A percentile compares a stretch with the other conserved stretches of the same genome.
Evolutionary conservation across 2,329 filamentous ascomycete genomes (phyloP).

Genomic region (Harringtonia lauricola): DNA sequence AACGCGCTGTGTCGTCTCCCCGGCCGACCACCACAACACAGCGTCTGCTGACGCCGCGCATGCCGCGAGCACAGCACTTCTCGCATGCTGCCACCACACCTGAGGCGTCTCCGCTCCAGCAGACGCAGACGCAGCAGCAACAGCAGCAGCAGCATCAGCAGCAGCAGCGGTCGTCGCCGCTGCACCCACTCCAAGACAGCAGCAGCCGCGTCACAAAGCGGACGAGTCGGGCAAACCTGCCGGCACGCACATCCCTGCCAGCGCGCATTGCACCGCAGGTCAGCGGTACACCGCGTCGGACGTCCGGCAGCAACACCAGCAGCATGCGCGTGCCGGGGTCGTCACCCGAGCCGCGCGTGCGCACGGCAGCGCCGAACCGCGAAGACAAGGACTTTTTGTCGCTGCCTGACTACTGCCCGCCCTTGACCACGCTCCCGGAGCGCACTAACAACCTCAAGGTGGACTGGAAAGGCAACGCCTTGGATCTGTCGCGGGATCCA

Average conservation of each 20-base stretch:
- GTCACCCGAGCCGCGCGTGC: conserved; percentile 16
- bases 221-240: not conserved
- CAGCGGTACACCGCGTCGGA: conserved; percentile 2
- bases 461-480: conserved; percentile 74
- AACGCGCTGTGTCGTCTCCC: conserved; percentile 28
- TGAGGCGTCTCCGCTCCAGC: conserved; percentile 19
- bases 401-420: conserved; percentile 63
- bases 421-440: conserved; percentile 50
- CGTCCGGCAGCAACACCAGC: not conserved
- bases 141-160: not conserved
- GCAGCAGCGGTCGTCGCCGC: not conserved
- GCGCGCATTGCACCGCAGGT: conserved; percentile 15
- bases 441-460: conserved; percentile 66
- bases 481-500: conserved; percentile 65
- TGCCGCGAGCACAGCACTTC: conserved; percentile 12
- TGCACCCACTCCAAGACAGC: conserved; percentile 1
- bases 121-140: not conserved
- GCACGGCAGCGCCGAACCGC: conserved; percentile 52
- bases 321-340: conserved; percentile 1
- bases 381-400: conserved; percentile 74
- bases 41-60: not conserved
- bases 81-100: conserved; percentile 17
- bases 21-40: conserved; percentile 3
- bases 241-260: conserved; percentile 3
- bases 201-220: conserved; percentile 8